Conservation (phyloP, 345 rosid species). For the Pelargonium nanum region DNA sequence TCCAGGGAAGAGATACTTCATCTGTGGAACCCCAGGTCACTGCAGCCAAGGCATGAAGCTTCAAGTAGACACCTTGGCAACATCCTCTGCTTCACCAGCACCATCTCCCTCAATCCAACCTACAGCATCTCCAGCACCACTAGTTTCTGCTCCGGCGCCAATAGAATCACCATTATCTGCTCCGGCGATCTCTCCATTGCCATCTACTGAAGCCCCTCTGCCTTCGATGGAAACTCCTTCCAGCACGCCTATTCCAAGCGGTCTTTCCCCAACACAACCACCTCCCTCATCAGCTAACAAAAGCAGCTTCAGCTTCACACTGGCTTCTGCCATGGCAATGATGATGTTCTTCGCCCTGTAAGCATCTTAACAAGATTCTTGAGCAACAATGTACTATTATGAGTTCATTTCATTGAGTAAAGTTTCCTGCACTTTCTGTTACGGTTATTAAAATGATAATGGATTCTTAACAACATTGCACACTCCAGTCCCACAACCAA, state of each 20-base stretch:
- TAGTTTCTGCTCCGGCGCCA: slow-evolving; percentile 10
- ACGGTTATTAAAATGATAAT: not conserved
- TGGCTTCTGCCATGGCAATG: slow-evolving; percentile 9
- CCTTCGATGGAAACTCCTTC: slow-evolving; percentile 18
- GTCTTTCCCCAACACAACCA: slow-evolving; percentile 4
- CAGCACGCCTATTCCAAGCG: slow-evolving; percentile 11
- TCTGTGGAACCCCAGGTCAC: slow-evolving; percentile 58
- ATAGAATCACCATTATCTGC: slow-evolving; percentile 9
- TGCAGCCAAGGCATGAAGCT: slow-evolving; percentile 68
- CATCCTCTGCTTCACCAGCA: slow-evolving; percentile 18
- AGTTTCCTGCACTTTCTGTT: not conserved
- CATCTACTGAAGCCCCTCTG: slow-evolving; percentile 2
- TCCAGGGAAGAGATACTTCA: slow-evolving; percentile 73
- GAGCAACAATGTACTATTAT: too few relatives aligned
- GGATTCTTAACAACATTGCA: slow-evolving; percentile 1
- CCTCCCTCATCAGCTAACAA: slow-evolving; percentile 25
- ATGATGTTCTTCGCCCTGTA: slow-evolving; percentile 12
- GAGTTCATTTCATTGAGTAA: slow-evolving; percentile 6
- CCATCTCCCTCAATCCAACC: slow-evolving; percentile 7
- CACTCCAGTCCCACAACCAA: not conserved
- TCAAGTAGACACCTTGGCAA: slow-evolving; percentile 35
- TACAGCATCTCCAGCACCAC: slow-evolving; percentile 9
- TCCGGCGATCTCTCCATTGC: slow-evolving; percentile 3
- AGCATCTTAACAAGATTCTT: not conserved
- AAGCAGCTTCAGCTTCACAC: slow-evolving; percentile 9